Base-by-base conservation (phyloP, 2,329 filamentous ascomycete species). In the Microcyclospora tardicrescens region DNA sequence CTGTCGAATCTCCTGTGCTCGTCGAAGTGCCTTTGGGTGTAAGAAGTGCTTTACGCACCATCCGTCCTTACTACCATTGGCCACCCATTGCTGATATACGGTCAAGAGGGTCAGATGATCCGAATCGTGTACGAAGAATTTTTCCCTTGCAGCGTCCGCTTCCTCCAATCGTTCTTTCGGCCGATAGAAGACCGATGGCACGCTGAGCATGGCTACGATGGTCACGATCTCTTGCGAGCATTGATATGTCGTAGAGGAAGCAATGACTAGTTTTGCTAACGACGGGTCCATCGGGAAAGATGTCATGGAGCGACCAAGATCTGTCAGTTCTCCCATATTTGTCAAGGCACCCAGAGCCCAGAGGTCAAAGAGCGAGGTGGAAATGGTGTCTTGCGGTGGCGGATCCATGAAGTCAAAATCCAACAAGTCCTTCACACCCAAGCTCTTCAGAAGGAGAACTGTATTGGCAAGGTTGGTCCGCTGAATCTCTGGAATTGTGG, bases 351-450 rank as follows among this genome's bases (percentile, higher is more conserved):
- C 91, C 0, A 98, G 70, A 0, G 91, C 87, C 91, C 91, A 98
- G 1, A 98, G 75, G 53, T 98, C 91, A 62, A 96, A 98, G 28
- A 98, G 78, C 3, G 87, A 95, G 0, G 91, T 98, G 0, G 85
- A 89, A 48, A 98, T 96, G 1, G 87, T 95, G 54, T 98, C 93
- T 62, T 98, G 91, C 0, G 91, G 91, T 6, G 91, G 91, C 2
- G 91, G 91, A 50, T 98, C 91, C 89, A 98, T 96, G 53, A 98
- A 98, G 59, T 96, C 86, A 55, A 98, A 98, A 59, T 98, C 89
- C 1, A 98, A 65, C 9, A 98, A 69, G 50, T 98, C 87, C 55
- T 84, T 89, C 13, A 98, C 89, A 0, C 91, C 91, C 0, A 98
- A 73, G 0, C 85, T 94, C 57, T 98, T 98, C 34, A 98, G 72